Conservation (phyloP, 1,284 basidiomycete genomes). For the Mycosarcoma mackinlayi region DNA sequence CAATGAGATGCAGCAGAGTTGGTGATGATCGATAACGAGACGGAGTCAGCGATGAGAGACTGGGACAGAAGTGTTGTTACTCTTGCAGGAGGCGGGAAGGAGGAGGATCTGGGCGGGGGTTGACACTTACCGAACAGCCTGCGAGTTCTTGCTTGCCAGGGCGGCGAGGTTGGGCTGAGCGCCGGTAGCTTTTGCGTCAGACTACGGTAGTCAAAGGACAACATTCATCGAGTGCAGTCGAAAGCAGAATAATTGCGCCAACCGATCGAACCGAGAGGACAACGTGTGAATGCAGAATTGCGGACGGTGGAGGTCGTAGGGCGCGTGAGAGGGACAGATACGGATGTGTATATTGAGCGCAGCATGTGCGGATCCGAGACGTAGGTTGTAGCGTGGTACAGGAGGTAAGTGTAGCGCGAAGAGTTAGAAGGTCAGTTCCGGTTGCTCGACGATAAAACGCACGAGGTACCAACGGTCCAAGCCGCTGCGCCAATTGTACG, state of each 20-base stretch:
- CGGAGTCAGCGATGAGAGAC: no score
- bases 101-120: no score
- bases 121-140: constrained; percentile 46
- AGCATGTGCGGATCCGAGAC: no score
- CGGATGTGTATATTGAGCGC: no score
- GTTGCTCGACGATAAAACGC: constrained; percentile 6
- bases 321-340: background rate
- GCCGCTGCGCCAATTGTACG: constrained; percentile 1
- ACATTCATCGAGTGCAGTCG: background rate
- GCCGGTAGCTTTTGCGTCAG: constrained; percentile 49
- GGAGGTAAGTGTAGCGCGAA: no score
- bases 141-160: constrained; percentile 52
- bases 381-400: no score
- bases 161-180: constrained; percentile 56
- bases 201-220: constrained; percentile 2
- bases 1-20: background rate
- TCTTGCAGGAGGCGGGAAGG: no score
- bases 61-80: no score
- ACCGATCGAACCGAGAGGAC: background rate
- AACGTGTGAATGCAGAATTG: background rate
- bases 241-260: background rate
- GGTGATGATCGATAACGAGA: background rate
- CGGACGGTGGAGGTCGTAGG: background rate
- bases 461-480: constrained; percentile 1
- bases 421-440: background rate